Evolutionary conservation across 352 stramenopile species (phyloP).

Genomic region (Pythium chondricola): DNA sequence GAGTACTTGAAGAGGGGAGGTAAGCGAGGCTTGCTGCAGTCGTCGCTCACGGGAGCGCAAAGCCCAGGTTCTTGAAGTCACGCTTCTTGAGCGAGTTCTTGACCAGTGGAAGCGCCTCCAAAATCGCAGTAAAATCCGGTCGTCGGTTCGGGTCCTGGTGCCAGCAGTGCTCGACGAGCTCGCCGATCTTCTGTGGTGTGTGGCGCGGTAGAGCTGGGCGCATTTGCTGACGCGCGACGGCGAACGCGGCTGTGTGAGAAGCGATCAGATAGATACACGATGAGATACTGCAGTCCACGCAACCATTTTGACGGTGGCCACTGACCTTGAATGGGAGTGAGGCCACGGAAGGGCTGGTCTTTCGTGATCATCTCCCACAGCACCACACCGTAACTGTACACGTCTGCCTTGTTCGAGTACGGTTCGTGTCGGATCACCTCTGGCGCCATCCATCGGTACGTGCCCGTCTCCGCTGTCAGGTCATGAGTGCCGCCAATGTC

Average conservation of each 20-base stretch:
- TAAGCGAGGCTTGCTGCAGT: too few relatives aligned
- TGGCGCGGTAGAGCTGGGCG: slow-evolving; percentile 79
- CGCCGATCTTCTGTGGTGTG: slow-evolving; percentile 72
- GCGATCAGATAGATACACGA: slow-evolving; percentile 1
- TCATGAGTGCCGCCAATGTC: slow-evolving; percentile 73
- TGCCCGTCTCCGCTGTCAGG: slow-evolving; percentile 82
- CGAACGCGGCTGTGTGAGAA: slow-evolving; percentile 57
- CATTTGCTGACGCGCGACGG: slow-evolving; percentile 78
- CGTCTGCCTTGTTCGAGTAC: slow-evolving; percentile 93
- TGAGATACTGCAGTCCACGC: too few relatives aligned
- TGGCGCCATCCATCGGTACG: slow-evolving; percentile 94
- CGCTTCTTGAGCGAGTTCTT: slow-evolving; percentile 79
- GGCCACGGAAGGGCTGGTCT: slow-evolving; percentile 77
- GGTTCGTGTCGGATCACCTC: slow-evolving; percentile 92
- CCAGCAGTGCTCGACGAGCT: slow-evolving; percentile 83
- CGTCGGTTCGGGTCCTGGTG: slow-evolving; percentile 70
- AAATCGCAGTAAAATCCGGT: slow-evolving; percentile 66
- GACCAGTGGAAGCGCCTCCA: slow-evolving; percentile 75
- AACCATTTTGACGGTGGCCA: too few relatives aligned
- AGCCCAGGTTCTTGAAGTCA: slow-evolving; percentile 83
- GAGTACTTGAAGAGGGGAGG: too few relatives aligned
- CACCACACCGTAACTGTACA: slow-evolving; percentile 92
- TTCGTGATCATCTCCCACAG: slow-evolving; percentile 83
- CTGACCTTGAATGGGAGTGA: slow-evolving; percentile 80
- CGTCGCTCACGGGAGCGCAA: slow-evolving; percentile 28